phyloP scores from a whole-genome alignment of 2,329 filamentous ascomycete genomes.

The Nemania abortiva region DNA sequence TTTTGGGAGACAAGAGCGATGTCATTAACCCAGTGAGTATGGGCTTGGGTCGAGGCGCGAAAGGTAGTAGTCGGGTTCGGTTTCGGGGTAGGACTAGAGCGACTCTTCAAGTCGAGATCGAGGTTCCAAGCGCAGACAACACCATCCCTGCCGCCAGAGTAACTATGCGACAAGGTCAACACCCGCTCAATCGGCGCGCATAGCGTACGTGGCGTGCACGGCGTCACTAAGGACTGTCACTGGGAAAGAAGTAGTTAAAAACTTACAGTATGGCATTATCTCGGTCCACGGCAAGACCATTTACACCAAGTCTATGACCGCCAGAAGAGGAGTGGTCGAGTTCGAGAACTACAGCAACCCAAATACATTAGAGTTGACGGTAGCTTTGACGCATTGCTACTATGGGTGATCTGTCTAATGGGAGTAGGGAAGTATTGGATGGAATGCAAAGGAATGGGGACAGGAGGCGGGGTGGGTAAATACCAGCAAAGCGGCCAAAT shows the following conservation, averaged over 20 bases:
- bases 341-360: slow-evolving; percentile 63
- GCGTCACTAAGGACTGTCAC: neutral
- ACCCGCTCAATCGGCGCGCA: neutral
- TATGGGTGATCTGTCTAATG: neutral
- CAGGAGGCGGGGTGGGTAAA: slow-evolving; percentile 44
- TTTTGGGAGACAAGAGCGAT: slow-evolving; percentile 84
- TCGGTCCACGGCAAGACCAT: slow-evolving; percentile 89
- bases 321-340: slow-evolving; percentile 71
- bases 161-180: slow-evolving; percentile 65
- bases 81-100: slow-evolving; percentile 52
- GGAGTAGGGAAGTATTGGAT: neutral
- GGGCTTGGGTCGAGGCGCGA: slow-evolving; percentile 75
- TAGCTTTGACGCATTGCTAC: slow-evolving; percentile 13
- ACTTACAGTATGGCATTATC: slow-evolving; percentile 87
- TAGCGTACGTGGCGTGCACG: neutral
- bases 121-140: slow-evolving; percentile 97
- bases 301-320: slow-evolving; percentile 93
- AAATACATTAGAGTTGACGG: slow-evolving; percentile 33
- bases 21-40: slow-evolving; percentile 97
- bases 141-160: slow-evolving; percentile 95
- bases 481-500: slow-evolving; percentile 32
- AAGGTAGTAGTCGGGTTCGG: slow-evolving; percentile 66
- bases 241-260: slow-evolving; percentile 33
- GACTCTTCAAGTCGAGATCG: slow-evolving; percentile 70
- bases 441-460: slow-evolving; percentile 16